Conservation (phyloP, 352 stramenopile species). For the Phytophthora pluvialis region DNA sequence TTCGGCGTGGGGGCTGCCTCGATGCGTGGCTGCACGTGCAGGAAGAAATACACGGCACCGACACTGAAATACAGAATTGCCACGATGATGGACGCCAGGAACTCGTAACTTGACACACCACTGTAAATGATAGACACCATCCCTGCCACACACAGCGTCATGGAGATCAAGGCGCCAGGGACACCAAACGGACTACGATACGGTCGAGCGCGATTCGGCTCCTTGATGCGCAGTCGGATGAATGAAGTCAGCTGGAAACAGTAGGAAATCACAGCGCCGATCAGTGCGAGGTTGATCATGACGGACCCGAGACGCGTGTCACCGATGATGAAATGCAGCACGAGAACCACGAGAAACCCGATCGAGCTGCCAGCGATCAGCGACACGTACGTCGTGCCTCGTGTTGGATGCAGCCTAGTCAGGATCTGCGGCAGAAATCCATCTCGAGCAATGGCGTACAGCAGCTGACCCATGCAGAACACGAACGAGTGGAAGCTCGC, state of each 20-base stretch:
- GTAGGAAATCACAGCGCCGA: slow-evolving; percentile 74
- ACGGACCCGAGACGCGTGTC: slow-evolving; percentile 65
- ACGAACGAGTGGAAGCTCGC: slow-evolving; percentile 80
- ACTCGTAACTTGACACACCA: slow-evolving; percentile 58
- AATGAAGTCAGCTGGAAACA: slow-evolving; percentile 61
- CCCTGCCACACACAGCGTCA: slow-evolving; percentile 48
- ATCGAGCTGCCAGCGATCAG: slow-evolving; percentile 56
- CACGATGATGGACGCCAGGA: slow-evolving; percentile 63
- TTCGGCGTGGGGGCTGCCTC: slow-evolving; percentile 38
- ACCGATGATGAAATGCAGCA: slow-evolving; percentile 67
- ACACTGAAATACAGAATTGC: slow-evolving; percentile 59
- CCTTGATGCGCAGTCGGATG: slow-evolving; percentile 57
- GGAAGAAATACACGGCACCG: slow-evolving; percentile 56
- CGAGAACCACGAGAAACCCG: slow-evolving; percentile 52
- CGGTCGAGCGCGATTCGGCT: slow-evolving; percentile 53
- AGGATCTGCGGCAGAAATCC: slow-evolving; percentile 61
- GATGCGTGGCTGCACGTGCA: slow-evolving; percentile 44
- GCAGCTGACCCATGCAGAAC: slow-evolving; percentile 76
- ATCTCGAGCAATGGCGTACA: slow-evolving; percentile 73
- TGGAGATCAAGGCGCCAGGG: slow-evolving; percentile 46
- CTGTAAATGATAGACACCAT: slow-evolving; percentile 79
- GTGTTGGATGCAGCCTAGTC: slow-evolving; percentile 49
- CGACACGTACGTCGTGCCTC: slow-evolving; percentile 58
- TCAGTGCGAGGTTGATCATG: slow-evolving; percentile 74
- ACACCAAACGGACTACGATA: slow-evolving; percentile 68